A percentile compares a stretch with the other conserved stretches of the same genome.
Conservation (phyloP, 2,329 filamentous ascomycete species). For the Clonostachys solani region DNA sequence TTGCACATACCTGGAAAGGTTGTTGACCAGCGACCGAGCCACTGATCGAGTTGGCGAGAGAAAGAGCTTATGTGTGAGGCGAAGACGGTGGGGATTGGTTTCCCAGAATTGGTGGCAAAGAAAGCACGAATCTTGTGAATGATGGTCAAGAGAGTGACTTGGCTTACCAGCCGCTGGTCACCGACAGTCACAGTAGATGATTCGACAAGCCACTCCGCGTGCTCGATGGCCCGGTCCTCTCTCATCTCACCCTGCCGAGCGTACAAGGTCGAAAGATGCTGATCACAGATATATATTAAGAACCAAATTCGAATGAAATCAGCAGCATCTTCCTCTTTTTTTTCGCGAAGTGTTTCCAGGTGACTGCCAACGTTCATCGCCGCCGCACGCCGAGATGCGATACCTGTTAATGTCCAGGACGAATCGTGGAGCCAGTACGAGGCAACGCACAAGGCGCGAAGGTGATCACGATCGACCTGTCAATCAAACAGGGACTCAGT, state of each 20-base stretch:
- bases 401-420: conserved; percentile 57
- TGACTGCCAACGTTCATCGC: conserved; percentile 38
- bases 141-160: conserved; percentile 53
- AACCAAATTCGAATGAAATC: conserved; percentile 59
- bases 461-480: conserved; percentile 37
- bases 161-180: conserved; percentile 52
- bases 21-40: conserved; percentile 26
- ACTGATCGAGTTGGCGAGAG: conserved; percentile 25
- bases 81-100: conserved; percentile 43
- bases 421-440: conserved; percentile 61
- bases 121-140: conserved; percentile 47
- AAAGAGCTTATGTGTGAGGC: conserved; percentile 35
- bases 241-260: conserved; percentile 53
- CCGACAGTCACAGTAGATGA: conserved; percentile 44
- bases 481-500: conserved; percentile 34
- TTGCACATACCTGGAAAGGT: conserved; percentile 16
- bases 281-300: conserved; percentile 55
- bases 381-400: conserved; percentile 43
- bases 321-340: conserved; percentile 33
- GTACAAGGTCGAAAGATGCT: conserved; percentile 58
- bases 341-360: conserved; percentile 30
- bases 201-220: conserved; percentile 50
- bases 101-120: conserved; percentile 44
- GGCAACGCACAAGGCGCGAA: conserved; percentile 55
- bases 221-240: conserved; percentile 51